Conservation (phyloP, 2,329 filamentous ascomycete species). For the Aspergillus persii region DNA sequence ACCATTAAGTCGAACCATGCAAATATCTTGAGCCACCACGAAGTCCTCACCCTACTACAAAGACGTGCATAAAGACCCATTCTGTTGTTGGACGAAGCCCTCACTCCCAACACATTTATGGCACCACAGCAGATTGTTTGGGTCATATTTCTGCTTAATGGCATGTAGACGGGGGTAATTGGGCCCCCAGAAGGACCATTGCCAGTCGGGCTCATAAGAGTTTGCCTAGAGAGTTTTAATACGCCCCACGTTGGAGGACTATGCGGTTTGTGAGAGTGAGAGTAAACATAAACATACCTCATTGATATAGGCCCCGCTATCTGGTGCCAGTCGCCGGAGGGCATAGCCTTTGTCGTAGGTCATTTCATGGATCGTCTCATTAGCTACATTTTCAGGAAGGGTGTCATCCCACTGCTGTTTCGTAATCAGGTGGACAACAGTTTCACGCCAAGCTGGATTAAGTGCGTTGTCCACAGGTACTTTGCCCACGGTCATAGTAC, state of each 20-base stretch:
- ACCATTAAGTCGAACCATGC: too few species aligned
- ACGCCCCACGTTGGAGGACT: too few species aligned
- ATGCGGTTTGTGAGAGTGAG: too few species aligned
- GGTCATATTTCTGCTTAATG: slow-evolving; percentile 21
- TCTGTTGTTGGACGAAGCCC: too few species aligned
- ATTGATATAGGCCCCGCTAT: slow-evolving; percentile 30
- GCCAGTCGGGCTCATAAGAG: slow-evolving; percentile 13
- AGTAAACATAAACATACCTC: slow-evolving; percentile 16
- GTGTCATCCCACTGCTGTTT: slow-evolving; percentile 13
- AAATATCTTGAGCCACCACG: too few species aligned
- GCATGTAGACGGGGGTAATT: slow-evolving; percentile 17
- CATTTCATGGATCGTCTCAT: slow-evolving; percentile 9
- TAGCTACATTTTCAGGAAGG: neutral
- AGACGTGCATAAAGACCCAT: too few species aligned
- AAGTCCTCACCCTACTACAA: too few species aligned
- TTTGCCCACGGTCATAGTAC: slow-evolving; percentile 15
- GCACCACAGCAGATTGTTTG: slow-evolving; percentile 18
- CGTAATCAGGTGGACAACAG: slow-evolving; percentile 14
- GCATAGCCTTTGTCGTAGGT: slow-evolving; percentile 17
- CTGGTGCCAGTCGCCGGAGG: slow-evolving; percentile 22
- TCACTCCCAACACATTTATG: slow-evolving; percentile 28
- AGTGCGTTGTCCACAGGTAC: slow-evolving; percentile 13
- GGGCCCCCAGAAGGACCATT: slow-evolving; percentile 20
- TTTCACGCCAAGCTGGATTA: slow-evolving; percentile 19
- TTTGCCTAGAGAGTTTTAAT: slow-evolving; percentile 10